phyloP scores from a whole-genome alignment of 306 rosid species.

The Inga leiocalycina region DNA sequence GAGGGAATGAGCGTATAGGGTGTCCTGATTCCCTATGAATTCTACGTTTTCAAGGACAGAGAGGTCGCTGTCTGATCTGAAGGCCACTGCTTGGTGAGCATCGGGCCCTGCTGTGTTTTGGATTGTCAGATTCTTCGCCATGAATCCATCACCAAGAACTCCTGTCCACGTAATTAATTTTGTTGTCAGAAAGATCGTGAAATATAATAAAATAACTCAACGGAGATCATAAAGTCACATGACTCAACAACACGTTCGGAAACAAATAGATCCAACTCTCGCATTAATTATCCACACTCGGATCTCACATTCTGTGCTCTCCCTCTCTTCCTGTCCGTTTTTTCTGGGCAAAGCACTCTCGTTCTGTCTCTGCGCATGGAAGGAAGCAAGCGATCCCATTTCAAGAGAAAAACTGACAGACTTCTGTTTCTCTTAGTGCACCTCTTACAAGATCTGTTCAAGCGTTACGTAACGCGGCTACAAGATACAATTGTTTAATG shows the following conservation, averaged over 20 bases:
- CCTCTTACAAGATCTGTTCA: background rate
- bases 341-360: background rate
- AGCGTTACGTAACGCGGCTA: background rate
- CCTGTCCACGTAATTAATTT: conserved; percentile 43
- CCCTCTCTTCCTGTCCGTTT: background rate
- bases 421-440: background rate
- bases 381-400: background rate
- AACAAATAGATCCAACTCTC: background rate
- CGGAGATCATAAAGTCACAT: background rate
- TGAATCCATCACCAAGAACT: conserved; percentile 88
- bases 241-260: background rate
- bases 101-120: conserved; percentile 85
- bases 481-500: background rate
- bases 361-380: background rate
- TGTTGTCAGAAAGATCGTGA: background rate
- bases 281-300: background rate
- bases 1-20: conserved; percentile 82
- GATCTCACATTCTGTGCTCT: background rate
- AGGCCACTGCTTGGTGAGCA: conserved; percentile 95
- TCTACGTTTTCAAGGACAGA: conserved; percentile 71
- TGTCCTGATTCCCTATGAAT: conserved; percentile 85
- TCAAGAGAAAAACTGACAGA: background rate
- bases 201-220: background rate
- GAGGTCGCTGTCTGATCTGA: conserved; percentile 79
- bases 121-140: conserved; percentile 78